These are phyloP conservation scores for Microbotryum silenes-acaulis DNA, from an alignment of 1,284 basidiomycete genomes.

Conservation along the genomic window DNA sequence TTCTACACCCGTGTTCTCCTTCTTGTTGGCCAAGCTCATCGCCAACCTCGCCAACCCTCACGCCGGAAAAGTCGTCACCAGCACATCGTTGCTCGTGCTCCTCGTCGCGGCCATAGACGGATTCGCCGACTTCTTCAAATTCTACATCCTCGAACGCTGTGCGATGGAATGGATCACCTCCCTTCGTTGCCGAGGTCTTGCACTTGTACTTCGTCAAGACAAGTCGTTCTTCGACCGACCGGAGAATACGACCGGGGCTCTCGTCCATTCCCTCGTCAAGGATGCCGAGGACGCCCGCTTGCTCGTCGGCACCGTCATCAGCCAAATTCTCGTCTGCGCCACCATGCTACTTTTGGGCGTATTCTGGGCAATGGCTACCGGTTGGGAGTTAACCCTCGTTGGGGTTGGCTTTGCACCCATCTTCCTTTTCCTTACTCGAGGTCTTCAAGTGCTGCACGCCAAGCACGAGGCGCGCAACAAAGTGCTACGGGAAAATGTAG, in stretches of 20 bases:
- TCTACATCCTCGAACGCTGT: constrained; percentile 64
- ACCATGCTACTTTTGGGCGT: constrained; percentile 77
- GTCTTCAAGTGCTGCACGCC: constrained; percentile 50
- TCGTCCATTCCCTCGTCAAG: constrained; percentile 78
- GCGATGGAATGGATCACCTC: constrained; percentile 68
- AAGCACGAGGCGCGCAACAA: constrained; percentile 74
- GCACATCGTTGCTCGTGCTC: constrained; percentile 48
- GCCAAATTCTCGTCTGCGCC: constrained; percentile 62
- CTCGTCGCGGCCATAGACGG: constrained; percentile 69
- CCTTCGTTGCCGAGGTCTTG: constrained; percentile 57
- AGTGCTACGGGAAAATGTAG: constrained; percentile 70
- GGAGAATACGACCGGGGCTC: constrained; percentile 54
- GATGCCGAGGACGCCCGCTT: constrained; percentile 83
- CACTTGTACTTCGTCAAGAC: constrained; percentile 67
- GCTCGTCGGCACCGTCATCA: constrained; percentile 66
- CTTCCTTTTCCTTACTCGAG: constrained; percentile 63
- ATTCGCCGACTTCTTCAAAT: constrained; percentile 61
- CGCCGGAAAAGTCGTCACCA: constrained; percentile 49
- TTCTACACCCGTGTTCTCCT: constrained; percentile 86
- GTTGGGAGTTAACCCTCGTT: constrained; percentile 90
- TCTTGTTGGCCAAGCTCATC: constrained; percentile 72
- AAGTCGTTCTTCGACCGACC: constrained; percentile 79
- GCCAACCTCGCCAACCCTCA: constrained; percentile 63
- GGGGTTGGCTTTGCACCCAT: constrained; percentile 80
- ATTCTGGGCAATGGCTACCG: constrained; percentile 74